phyloP scores from a whole-genome alignment of 2,329 filamentous ascomycete species.

The Septoria linicola region DNA sequence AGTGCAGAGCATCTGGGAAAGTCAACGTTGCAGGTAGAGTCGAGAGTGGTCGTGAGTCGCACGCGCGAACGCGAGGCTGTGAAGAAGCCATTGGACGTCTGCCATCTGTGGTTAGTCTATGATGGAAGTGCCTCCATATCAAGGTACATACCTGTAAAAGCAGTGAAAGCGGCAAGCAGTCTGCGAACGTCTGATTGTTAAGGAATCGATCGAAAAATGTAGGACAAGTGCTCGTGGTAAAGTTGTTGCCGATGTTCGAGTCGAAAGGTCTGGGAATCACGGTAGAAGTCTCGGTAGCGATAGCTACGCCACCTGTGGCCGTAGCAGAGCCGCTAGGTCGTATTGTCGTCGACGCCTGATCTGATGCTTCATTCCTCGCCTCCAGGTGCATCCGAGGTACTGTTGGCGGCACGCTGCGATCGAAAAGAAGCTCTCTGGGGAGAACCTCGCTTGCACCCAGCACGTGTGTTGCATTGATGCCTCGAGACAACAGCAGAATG shows the following conservation, averaged over 20 bases:
- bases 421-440: conserved; percentile 30
- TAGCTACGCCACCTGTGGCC: conserved; percentile 22
- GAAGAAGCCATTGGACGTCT: conserved; percentile 86
- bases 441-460: conserved; percentile 21
- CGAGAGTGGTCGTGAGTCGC: conserved; percentile 72
- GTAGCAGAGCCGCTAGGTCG: conserved; percentile 22
- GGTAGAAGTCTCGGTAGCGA: conserved; percentile 25
- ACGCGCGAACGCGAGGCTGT: conserved; percentile 68
- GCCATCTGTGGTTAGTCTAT: conserved; percentile 12
- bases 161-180: conserved; percentile 80
- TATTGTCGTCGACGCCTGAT: conserved; percentile 19
- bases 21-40: conserved; percentile 72
- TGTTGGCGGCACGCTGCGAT: conserved; percentile 30
- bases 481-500: conserved; percentile 27
- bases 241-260: conserved; percentile 52
- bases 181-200: conserved; percentile 62
- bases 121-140: too few relatives aligned
- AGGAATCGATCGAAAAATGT: conserved; percentile 69
- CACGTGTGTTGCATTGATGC: conserved; percentile 22
- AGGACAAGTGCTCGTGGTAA: conserved; percentile 57
- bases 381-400: conserved; percentile 28
- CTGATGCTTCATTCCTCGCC: conserved; percentile 26
- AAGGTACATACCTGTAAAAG: conserved; percentile 73
- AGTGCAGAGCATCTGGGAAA: conserved; percentile 63
- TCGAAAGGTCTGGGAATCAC: conserved; percentile 49